Evolutionary conservation across 2,329 filamentous ascomycete species (phyloP).

Genomic region (Colletotrichum eremochloae): DNA sequence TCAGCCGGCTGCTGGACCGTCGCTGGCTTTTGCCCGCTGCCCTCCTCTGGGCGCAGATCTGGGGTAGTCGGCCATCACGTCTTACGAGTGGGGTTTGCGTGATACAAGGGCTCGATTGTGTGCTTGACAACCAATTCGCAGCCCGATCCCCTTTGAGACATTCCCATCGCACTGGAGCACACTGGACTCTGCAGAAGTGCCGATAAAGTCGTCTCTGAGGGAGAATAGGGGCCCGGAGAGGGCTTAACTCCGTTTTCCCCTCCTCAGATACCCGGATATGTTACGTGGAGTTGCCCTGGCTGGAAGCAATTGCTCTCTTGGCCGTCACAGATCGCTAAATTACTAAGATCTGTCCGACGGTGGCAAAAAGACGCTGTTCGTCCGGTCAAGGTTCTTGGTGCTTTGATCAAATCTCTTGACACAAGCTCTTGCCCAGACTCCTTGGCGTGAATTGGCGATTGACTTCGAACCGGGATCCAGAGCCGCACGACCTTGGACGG

Average conservation of each 20-base stretch:
- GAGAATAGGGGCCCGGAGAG: background rate
- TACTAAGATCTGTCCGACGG: background rate
- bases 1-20: slow-evolving; percentile 7
- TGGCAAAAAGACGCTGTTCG: no score
- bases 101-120: slow-evolving; percentile 40
- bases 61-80: slow-evolving; percentile 16
- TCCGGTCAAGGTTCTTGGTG: background rate
- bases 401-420: background rate
- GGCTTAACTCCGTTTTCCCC: background rate
- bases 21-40: background rate
- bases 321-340: background rate
- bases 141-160: slow-evolving; percentile 11
- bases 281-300: no score
- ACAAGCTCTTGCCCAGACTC: slow-evolving; percentile 6
- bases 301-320: background rate
- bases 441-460: background rate
- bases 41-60: slow-evolving; percentile 22
- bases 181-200: background rate
- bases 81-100: slow-evolving; percentile 33
- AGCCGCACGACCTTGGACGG: background rate
- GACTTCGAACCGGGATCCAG: background rate
- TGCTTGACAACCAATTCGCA: slow-evolving; percentile 29
- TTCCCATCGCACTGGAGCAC: background rate
- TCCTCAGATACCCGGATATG: background rate
- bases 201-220: background rate